Conservation (phyloP, 768 basidiomycete species). For the Amyloporia xantha region DNA sequence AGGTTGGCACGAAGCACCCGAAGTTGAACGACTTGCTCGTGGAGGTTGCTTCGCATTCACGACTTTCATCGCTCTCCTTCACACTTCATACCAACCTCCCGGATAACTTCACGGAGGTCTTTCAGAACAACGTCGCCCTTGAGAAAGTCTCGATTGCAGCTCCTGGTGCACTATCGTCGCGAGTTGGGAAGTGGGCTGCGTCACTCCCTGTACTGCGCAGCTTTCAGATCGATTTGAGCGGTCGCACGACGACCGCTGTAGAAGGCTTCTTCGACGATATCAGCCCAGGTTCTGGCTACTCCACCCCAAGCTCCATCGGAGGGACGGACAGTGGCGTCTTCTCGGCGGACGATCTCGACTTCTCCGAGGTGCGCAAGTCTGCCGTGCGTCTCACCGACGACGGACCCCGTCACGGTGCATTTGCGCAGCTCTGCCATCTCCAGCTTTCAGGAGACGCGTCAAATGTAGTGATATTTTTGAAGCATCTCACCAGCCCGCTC, state of each 20-base stretch:
- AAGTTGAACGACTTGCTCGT: conserved; percentile 56
- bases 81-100: conserved; percentile 64
- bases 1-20: conserved; percentile 52
- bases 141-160: conserved; percentile 63
- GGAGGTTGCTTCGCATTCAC: conserved; percentile 56
- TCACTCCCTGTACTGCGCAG: conserved; percentile 54
- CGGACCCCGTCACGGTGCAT: conserved; percentile 47
- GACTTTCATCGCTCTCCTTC: conserved; percentile 63
- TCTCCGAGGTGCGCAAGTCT: conserved; percentile 68
- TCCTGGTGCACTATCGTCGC: conserved; percentile 66
- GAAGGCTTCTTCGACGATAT: conserved; percentile 78
- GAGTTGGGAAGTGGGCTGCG: conserved; percentile 69
- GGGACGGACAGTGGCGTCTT: conserved; percentile 75
- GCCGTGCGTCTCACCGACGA: conserved; percentile 59
- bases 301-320: conserved; percentile 59
- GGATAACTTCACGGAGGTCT: conserved; percentile 61
- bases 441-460: conserved; percentile 65
- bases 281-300: conserved; percentile 54
- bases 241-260: conserved; percentile 59
- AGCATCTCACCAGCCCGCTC: conserved; percentile 59
- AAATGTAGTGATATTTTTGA: conserved; percentile 67
- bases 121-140: conserved; percentile 50
- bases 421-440: conserved; percentile 50
- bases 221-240: conserved; percentile 67
- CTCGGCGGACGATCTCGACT: conserved; percentile 72